phyloP scores from a whole-genome alignment of 2,329 filamentous ascomycete genomes.

The Curvularia lunata region DNA sequence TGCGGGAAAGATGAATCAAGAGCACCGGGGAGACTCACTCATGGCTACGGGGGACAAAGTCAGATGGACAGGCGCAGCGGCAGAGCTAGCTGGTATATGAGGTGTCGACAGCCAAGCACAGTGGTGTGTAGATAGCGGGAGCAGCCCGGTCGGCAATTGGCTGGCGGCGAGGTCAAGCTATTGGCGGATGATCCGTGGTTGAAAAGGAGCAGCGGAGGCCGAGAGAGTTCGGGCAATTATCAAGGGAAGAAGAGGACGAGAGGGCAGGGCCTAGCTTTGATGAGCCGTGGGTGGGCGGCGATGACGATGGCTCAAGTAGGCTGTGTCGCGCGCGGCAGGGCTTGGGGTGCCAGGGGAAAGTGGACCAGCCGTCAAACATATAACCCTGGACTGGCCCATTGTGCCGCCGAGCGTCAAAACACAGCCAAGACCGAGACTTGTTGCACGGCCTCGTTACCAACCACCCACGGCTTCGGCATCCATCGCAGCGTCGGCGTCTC shows the following conservation, averaged over 20 bases:
- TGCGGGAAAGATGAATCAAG: slow-evolving; percentile 15
- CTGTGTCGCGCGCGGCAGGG: background rate
- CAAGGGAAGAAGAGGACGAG: background rate
- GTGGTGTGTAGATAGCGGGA: slow-evolving; percentile 9
- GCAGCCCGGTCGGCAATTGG: slow-evolving; percentile 11
- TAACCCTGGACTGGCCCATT: background rate
- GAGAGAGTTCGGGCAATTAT: background rate
- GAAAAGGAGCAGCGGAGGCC: background rate
- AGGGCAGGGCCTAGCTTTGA: background rate
- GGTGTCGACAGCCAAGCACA: slow-evolving; percentile 14
- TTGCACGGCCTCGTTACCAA: background rate
- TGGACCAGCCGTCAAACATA: background rate
- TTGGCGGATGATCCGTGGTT: background rate
- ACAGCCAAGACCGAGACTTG: background rate
- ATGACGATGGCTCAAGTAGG: background rate
- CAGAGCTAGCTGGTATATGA: slow-evolving; percentile 20
- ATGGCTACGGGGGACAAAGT: slow-evolving; percentile 19
- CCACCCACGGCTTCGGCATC: background rate
- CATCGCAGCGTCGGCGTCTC: background rate
- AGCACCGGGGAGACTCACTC: slow-evolving; percentile 24
- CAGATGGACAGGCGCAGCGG: slow-evolving; percentile 15
- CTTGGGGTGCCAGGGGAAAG: background rate
- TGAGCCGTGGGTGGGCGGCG: background rate
- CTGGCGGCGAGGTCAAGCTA: background rate
- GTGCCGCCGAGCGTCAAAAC: background rate